These are phyloP conservation scores for Lentinula aciculospora DNA, from an alignment of 768 basidiomycete species.

Conservation along the genomic window DNA sequence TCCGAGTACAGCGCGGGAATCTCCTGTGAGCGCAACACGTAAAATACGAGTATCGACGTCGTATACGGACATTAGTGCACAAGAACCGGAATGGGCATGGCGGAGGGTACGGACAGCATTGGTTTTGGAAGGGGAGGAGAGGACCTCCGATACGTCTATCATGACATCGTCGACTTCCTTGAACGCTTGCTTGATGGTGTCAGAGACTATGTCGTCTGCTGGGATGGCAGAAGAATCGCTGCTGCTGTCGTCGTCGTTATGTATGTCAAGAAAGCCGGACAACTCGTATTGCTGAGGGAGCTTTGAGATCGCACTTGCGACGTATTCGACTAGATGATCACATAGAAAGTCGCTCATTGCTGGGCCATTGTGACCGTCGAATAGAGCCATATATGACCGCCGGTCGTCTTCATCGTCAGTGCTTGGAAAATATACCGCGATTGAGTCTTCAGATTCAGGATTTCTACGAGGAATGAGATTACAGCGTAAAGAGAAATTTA, in stretches of 20 bases:
- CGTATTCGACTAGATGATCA: conserved; percentile 22
- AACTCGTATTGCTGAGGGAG: conserved; percentile 12
- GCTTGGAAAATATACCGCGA: background rate
- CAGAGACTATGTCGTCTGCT: conserved; percentile 24
- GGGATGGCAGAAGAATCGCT: conserved; percentile 15
- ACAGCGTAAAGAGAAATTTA: background rate
- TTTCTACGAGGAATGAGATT: background rate
- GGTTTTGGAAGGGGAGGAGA: conserved; percentile 18
- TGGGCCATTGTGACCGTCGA: conserved; percentile 26
- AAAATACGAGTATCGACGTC: conserved; percentile 31
- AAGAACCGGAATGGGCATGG: conserved; percentile 32
- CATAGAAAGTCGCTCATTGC: conserved; percentile 27
- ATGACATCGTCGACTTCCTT: conserved; percentile 33
- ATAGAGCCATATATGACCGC: conserved; percentile 18
- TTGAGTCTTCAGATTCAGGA: conserved; percentile 3
- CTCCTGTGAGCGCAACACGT: conserved; percentile 39
- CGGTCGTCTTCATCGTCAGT: background rate
- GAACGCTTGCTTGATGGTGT: conserved; percentile 31
- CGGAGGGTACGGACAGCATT: conserved; percentile 24
- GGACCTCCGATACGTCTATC: conserved; percentile 24
- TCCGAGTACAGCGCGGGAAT: conserved; percentile 45
- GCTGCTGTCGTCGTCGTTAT: conserved; percentile 9
- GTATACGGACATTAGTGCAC: conserved; percentile 40
- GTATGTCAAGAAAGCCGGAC: conserved; percentile 1
- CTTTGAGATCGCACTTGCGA: conserved; percentile 19